These are phyloP conservation scores for Colletotrichum siamense DNA, from an alignment of 2,329 filamentous ascomycete species.

Conservation along the genomic window DNA sequence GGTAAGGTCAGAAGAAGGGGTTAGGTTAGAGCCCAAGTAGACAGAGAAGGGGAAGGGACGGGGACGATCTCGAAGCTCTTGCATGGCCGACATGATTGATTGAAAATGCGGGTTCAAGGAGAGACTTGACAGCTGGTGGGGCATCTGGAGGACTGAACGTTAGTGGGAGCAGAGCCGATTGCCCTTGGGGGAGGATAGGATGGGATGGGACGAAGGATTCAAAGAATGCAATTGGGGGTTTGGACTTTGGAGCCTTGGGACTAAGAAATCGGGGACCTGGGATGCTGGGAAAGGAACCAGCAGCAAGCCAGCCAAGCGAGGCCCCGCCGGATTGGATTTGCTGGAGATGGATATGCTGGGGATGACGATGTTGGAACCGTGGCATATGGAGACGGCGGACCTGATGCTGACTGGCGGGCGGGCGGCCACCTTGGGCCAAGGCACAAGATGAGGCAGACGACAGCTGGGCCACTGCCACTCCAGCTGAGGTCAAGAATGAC, in stretches of 20 bases:
- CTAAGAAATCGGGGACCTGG: neutral
- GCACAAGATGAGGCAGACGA: neutral
- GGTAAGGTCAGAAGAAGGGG: neutral
- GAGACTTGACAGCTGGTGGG: neutral
- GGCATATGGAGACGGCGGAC: neutral
- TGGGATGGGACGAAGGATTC: neutral
- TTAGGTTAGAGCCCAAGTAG: neutral
- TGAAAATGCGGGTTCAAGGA: neutral
- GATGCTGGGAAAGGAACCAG: neutral
- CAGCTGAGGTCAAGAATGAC: neutral
- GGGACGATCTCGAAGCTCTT: neutral
- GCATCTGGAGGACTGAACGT: neutral
- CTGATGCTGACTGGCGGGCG: neutral
- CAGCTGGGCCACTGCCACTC: neutral
- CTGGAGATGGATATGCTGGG: neutral
- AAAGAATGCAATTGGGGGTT: neutral
- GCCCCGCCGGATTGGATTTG: conserved; percentile 2
- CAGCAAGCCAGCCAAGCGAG: neutral
- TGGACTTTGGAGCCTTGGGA: neutral
- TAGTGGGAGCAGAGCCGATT: neutral
- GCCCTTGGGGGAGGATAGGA: neutral
- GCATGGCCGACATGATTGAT: neutral
- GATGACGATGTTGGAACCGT: conserved; percentile 1
- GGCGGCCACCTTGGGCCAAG: neutral
- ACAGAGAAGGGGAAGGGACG: neutral